Evolutionary conservation across 306 rosid species (phyloP).

Genomic region (Quercus agrifolia): DNA sequence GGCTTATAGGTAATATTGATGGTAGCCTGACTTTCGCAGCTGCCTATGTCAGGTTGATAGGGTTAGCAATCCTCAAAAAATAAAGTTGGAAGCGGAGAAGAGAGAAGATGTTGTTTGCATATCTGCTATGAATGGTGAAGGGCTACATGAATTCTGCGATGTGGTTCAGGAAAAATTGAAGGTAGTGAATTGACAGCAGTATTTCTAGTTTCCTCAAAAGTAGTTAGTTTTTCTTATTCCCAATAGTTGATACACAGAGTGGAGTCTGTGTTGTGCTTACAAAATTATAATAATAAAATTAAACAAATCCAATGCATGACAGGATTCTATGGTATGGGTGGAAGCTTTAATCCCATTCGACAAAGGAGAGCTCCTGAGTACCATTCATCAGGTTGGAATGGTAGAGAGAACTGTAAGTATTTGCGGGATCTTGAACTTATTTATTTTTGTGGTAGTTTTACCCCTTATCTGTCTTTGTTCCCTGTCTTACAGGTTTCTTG

Average conservation of each 20-base stretch:
- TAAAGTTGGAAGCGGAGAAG: slow-evolving; percentile 65
- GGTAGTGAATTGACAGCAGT: slow-evolving; percentile 42
- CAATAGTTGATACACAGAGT: not conserved
- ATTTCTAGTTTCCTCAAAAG: not conserved
- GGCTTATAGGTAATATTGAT: not conserved
- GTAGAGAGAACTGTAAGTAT: slow-evolving; percentile 87
- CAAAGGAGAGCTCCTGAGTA: slow-evolving; percentile 87
- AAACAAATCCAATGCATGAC: slow-evolving; percentile 11
- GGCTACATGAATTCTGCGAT: slow-evolving; percentile 66
- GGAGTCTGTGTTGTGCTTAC: not conserved
- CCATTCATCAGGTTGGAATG: slow-evolving; percentile 93
- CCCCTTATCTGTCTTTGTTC: not conserved
- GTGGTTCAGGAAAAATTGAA: slow-evolving; percentile 80
- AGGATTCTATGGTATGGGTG: slow-evolving; percentile 97
- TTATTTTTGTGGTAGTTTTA: not conserved
- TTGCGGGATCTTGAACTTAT: slow-evolving; percentile 1
- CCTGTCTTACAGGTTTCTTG: not conserved
- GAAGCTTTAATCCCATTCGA: slow-evolving; percentile 96
- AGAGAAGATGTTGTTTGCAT: slow-evolving; percentile 78
- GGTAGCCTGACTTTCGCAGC: slow-evolving; percentile 8
- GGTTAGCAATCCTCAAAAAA: slow-evolving; percentile 56
- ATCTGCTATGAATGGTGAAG: slow-evolving; percentile 78
- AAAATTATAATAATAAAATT: not conserved
- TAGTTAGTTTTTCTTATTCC: not conserved
- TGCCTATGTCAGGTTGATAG: slow-evolving; percentile 67